phyloP scores from a whole-genome alignment of 2,329 filamentous ascomycete genomes.

The Neofusicoccum laricinum region DNA sequence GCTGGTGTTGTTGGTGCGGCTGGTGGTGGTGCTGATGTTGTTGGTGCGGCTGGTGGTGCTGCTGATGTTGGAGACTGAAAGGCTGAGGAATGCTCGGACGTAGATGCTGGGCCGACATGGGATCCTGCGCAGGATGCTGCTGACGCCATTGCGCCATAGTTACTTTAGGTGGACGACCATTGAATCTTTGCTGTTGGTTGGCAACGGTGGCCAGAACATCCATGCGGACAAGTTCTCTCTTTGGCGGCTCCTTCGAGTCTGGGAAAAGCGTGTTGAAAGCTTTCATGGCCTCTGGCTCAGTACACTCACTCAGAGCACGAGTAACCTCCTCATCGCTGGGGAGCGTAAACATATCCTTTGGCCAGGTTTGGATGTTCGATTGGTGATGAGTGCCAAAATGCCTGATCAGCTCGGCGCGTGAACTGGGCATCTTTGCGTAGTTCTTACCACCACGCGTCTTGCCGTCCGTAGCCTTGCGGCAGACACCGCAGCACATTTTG shows the following conservation, averaged over 20 bases:
- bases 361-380: constrained; percentile 4
- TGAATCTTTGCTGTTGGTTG: constrained; percentile 12
- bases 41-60: not conserved
- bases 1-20: not conserved
- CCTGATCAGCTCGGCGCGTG: constrained; percentile 10
- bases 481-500: constrained; percentile 15
- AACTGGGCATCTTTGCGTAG: constrained; percentile 13
- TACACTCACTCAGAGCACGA: not conserved
- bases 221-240: constrained; percentile 9
- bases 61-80: constrained; percentile 2
- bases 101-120: constrained; percentile 6
- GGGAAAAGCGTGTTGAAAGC: constrained; percentile 12
- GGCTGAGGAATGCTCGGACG: not conserved
- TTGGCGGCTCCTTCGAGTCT: constrained; percentile 9
- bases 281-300: not conserved
- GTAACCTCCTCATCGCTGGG: constrained; percentile 12
- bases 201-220: constrained; percentile 9
- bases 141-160: constrained; percentile 10
- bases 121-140: constrained; percentile 4
- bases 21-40: not conserved
- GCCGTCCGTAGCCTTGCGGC: constrained; percentile 1
- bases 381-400: constrained; percentile 13
- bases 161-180: not conserved
- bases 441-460: constrained; percentile 16
- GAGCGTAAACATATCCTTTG: constrained; percentile 15